Evolutionary conservation across 805 yeast genomes (phyloP), one percentile per base, ranked within the genome.

Genomic region (Lipomyces chichibuensis): DNA sequence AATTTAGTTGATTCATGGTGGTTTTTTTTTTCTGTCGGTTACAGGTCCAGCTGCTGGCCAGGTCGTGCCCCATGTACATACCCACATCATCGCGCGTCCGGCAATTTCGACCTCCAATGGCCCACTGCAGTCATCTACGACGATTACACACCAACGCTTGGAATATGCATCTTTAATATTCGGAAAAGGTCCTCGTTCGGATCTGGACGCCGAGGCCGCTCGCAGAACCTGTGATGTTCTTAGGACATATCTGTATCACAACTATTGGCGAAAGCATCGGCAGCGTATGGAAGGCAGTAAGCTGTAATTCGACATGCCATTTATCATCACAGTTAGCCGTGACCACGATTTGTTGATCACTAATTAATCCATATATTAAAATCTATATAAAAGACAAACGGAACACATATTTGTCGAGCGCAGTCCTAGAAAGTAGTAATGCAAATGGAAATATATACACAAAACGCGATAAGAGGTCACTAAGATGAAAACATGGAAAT

Each of bases 1-100:
- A 29, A 29, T 29, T 29, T 27, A 29, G 32, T 29, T 29, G 32
- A 29, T 29, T 25, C 25, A 23, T 14, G 13, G 60, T 20, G 9
- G 49, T 25, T 2, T 6, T 8, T 35, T 20, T 25, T 59, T 35
- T 29, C 37, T 49, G 9, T 32, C 3, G 9, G 20, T 14, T 9
- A 13, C 20, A 66, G 70, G 70, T 17, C 64, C 88, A 0, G 93
- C 88, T 39, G 93, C 97, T 1, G 98, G 98, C 1, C 98, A 94
- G 76, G 85, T 92, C 8, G 88, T 94, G 0, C 96, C 96, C 11
- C 98, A 94, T 77, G 82, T 94, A n/a, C 98, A 94, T 75, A 88
- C 95, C 20, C 98, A 94, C 75, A 76, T 94, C 25, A 90, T 94
- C 20, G 96, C 97, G 13, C 82, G 98, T 58, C 69, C 62, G 2